A percentile compares a stretch with the other conserved stretches of the same genome.
phyloP scores from a whole-genome alignment of 2,329 filamentous ascomycete species.

The Seiridium cupressi region DNA sequence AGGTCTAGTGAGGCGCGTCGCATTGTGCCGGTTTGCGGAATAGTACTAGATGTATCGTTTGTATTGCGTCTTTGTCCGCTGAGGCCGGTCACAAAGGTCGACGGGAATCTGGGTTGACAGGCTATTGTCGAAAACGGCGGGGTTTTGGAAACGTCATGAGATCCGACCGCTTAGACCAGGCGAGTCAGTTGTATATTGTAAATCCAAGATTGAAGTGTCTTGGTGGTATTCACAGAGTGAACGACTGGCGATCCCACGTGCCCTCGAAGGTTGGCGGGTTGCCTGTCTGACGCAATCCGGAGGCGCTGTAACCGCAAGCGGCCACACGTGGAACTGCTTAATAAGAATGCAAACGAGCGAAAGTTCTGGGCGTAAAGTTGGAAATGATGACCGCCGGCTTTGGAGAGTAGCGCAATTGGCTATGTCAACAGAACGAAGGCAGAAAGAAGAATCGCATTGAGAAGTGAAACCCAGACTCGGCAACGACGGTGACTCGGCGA shows the following conservation, averaged over 20 bases:
- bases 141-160: slow-evolving; percentile 1
- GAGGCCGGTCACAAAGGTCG: neutral
- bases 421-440: no score
- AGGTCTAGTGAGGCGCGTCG: slow-evolving; percentile 40
- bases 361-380: slow-evolving; percentile 1
- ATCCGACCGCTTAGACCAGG: neutral
- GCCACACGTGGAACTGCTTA: neutral
- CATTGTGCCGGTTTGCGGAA: slow-evolving; percentile 30
- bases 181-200: neutral
- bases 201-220: neutral
- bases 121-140: slow-evolving; percentile 3
- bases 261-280: neutral
- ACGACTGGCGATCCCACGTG: neutral
- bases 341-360: slow-evolving; percentile 5
- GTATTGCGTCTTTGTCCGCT: slow-evolving; percentile 2
- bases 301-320: neutral
- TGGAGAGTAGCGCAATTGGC: neutral
- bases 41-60: neutral
- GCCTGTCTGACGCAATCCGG: neutral
- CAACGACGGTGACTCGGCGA: neutral
- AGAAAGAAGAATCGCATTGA: neutral
- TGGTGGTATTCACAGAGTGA: neutral
- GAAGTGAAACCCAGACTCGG: neutral
- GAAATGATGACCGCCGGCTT: neutral
- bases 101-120: neutral